A percentile compares a stretch with the other conserved stretches of the same genome.
phyloP scores from a whole-genome alignment of 345 rosid species.

The Noccaea caerulescens region DNA sequence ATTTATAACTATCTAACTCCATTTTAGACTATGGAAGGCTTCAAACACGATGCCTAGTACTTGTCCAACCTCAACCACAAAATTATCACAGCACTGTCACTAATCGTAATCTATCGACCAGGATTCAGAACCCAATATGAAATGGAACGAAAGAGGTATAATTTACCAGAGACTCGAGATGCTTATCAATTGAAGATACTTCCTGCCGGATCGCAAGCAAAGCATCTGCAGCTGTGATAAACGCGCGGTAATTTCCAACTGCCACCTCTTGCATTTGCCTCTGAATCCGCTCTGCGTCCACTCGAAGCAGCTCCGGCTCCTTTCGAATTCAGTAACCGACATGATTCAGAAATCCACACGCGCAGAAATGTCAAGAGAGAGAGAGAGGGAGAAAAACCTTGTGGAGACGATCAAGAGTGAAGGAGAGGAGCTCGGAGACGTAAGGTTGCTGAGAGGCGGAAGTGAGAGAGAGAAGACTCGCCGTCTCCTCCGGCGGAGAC shows the following conservation, averaged over 20 bases:
- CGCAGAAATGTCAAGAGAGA: conserved; percentile 7
- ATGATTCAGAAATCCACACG: conserved; percentile 26
- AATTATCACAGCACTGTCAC: not conserved
- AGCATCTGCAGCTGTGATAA: conserved; percentile 92
- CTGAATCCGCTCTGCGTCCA: conserved; percentile 92
- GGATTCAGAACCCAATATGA: not conserved
- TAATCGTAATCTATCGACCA: not conserved
- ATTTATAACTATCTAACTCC: conserved; percentile 1
- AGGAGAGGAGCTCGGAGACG: conserved; percentile 95
- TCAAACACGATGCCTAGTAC: conserved; percentile 1
- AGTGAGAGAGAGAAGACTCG: conserved; percentile 72
- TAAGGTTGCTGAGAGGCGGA: conserved; percentile 89
- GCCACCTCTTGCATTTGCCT: conserved; percentile 99
- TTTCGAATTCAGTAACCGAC: conserved; percentile 41
- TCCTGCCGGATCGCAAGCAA: conserved; percentile 81
- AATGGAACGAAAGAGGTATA: conserved; percentile 2
- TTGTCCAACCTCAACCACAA: not conserved
- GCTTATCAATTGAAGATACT: conserved; percentile 84
- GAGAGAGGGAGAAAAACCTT: conserved; percentile 52
- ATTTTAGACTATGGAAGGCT: not conserved
- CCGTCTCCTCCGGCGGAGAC: conserved; percentile 43
- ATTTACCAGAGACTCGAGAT: conserved; percentile 83
- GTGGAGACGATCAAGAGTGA: conserved; percentile 98
- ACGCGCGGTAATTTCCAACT: conserved; percentile 89
- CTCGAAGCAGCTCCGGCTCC: conserved; percentile 97